Percentiles rank a stretch among this genome's conserved stretches.
Conservation (phyloP, 1,139 yeast species). For the Kluyveromyces marxianus region DNA sequence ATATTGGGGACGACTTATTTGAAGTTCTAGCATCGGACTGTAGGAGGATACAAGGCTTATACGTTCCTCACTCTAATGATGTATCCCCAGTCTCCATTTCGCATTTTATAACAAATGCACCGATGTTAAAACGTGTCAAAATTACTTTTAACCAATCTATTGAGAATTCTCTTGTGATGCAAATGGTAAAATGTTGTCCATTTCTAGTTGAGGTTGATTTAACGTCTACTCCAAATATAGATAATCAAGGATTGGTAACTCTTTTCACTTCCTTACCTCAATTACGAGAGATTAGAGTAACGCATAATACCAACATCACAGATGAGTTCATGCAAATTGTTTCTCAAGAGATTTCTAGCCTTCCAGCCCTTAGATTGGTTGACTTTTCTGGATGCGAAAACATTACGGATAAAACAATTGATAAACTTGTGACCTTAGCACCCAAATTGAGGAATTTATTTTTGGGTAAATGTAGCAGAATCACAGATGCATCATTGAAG, state of each 20-base stretch:
- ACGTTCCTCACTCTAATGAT: constrained; percentile 75
- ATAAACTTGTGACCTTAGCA: constrained; percentile 63
- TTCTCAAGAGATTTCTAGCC: constrained; percentile 20
- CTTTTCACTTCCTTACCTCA: constrained; percentile 61
- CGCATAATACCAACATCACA: constrained; percentile 63
- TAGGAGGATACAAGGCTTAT: constrained; percentile 75
- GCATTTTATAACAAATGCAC: constrained; percentile 54
- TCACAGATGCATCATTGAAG: constrained; percentile 75
- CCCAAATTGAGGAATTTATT: constrained; percentile 85
- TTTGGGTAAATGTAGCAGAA: constrained; percentile 78
- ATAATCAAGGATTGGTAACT: constrained; percentile 53
- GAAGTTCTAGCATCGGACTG: constrained; percentile 65
- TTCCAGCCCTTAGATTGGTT: constrained; percentile 60
- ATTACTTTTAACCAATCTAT: constrained; percentile 65
- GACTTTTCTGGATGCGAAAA: constrained; percentile 83
- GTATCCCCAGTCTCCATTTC: constrained; percentile 64
- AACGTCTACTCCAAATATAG: constrained; percentile 70
- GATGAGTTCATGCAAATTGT: constrained; percentile 38
- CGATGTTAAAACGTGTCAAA: constrained; percentile 74
- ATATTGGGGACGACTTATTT: constrained; percentile 60
- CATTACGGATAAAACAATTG: constrained; percentile 74
- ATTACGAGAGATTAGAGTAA: constrained; percentile 75
- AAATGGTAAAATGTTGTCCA: constrained; percentile 63
- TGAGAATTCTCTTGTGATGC: constrained; percentile 58
- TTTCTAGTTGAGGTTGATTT: constrained; percentile 84